These are phyloP conservation scores for Miscanthus sacchariflorus DNA, from an alignment of 202 grass and related monocot genomes.

Conservation along the genomic window DNA sequence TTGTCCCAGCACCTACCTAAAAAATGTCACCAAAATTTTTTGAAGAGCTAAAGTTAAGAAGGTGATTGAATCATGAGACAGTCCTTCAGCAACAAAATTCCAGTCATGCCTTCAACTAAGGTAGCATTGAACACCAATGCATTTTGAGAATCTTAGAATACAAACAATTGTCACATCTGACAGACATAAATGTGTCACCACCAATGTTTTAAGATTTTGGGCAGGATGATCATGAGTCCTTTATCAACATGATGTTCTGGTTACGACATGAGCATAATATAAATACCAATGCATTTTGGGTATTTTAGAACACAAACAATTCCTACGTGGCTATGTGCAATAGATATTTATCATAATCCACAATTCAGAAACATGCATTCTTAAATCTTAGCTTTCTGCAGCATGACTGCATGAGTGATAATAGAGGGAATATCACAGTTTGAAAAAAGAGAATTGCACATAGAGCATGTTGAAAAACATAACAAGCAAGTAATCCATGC, in stretches of 20 bases:
- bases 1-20: slow-evolving; percentile 88
- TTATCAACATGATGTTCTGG: slow-evolving; percentile 1
- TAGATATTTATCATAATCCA: slow-evolving; percentile 3
- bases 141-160: slow-evolving; percentile 18
- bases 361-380: slow-evolving; percentile 33
- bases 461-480: slow-evolving; percentile 9
- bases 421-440: not conserved
- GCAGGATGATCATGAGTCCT: not conserved
- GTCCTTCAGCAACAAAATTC: slow-evolving; percentile 17
- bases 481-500: slow-evolving; percentile 9
- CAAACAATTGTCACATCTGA: not conserved
- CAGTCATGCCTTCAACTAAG: slow-evolving; percentile 15
- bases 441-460: not conserved
- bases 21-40: slow-evolving; percentile 9
- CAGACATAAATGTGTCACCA: not conserved
- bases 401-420: not conserved
- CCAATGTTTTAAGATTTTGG: slow-evolving; percentile 5
- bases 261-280: slow-evolving; percentile 16
- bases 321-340: not conserved
- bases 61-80: not conserved
- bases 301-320: slow-evolving; percentile 12
- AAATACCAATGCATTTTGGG: slow-evolving; percentile 1
- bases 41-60: slow-evolving; percentile 33
- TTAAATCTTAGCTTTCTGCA: slow-evolving; percentile 6
- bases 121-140: not conserved